Evolutionary conservation across 2,329 filamentous ascomycete genomes (phyloP).

Genomic region (Phialemonium atrogriseum): DNA sequence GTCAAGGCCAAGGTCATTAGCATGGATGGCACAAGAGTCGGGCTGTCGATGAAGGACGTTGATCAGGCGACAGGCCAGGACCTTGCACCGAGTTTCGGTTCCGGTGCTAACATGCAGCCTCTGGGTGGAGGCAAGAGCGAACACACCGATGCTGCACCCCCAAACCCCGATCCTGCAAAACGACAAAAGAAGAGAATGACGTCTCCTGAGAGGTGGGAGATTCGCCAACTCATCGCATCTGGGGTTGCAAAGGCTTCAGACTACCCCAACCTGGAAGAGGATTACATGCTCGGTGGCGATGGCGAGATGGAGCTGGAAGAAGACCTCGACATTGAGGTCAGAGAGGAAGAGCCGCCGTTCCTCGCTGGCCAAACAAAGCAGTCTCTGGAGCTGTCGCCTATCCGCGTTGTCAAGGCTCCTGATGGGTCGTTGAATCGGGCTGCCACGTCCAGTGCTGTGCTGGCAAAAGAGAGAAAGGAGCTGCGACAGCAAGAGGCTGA

Average conservation of each 20-base stretch:
- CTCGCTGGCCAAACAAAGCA: slow-evolving; percentile 93
- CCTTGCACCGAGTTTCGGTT: slow-evolving; percentile 67
- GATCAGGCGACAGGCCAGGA: slow-evolving; percentile 85
- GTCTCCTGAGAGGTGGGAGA: slow-evolving; percentile 95
- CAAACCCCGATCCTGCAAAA: slow-evolving; percentile 42
- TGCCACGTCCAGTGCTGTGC: slow-evolving; percentile 81
- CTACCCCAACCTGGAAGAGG: slow-evolving; percentile 89
- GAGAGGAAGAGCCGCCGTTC: slow-evolving; percentile 94
- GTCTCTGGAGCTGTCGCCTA: slow-evolving; percentile 88
- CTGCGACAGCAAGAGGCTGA: slow-evolving; percentile 81
- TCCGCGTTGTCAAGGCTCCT: slow-evolving; percentile 92
- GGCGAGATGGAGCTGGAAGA: slow-evolving; percentile 87
- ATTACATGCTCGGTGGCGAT: slow-evolving; percentile 82
- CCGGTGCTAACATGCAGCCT: slow-evolving; percentile 82
- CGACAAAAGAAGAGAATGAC: slow-evolving; percentile 86
- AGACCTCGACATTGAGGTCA: slow-evolving; percentile 93
- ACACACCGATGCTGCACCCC: slow-evolving; percentile 58
- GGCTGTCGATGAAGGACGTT: slow-evolving; percentile 94
- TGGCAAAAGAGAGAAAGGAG: slow-evolving; percentile 87
- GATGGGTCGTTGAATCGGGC: slow-evolving; percentile 97
- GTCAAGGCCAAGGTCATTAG: slow-evolving; percentile 92
- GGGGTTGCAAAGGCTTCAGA: slow-evolving; percentile 88
- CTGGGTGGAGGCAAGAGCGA: slow-evolving; percentile 56
- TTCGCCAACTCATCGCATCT: slow-evolving; percentile 90
- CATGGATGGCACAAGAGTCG: slow-evolving; percentile 73